Evolutionary conservation across 1,284 basidiomycete species (phyloP).

Genomic region (Cryptococcus sp.): DNA sequence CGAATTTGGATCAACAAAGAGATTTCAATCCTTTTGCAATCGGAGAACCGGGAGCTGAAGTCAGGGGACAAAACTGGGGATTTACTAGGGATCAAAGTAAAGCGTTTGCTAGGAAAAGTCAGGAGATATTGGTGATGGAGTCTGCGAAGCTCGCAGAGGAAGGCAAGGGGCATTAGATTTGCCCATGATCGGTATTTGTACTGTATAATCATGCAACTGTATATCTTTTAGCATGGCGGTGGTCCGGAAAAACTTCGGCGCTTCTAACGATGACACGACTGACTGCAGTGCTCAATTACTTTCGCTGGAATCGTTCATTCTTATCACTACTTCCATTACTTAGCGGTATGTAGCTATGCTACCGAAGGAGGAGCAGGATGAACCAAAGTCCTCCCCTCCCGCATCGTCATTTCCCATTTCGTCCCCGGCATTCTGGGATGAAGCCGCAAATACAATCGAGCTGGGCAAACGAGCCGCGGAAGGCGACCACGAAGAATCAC

Average conservation of each 20-base stretch:
- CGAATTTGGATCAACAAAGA: conserved; percentile 67
- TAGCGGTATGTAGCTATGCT: too few species aligned
- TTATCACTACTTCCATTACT: too few species aligned
- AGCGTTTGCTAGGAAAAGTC: conserved; percentile 42
- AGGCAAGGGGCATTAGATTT: too few species aligned
- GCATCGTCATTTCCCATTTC: conserved; percentile 31
- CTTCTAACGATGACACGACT: too few species aligned
- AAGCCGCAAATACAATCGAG: conserved; percentile 17
- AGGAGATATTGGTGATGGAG: conserved; percentile 32
- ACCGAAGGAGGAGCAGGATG: too few species aligned
- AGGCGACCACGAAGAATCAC: neutral
- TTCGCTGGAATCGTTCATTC: too few species aligned
- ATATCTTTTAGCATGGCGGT: too few species aligned
- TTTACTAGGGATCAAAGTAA: conserved; percentile 73
- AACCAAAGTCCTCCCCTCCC: neutral
- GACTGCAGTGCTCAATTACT: too few species aligned
- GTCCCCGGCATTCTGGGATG: conserved; percentile 34
- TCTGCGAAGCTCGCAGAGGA: too few species aligned
- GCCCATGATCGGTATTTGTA: too few species aligned
- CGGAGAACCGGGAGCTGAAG: conserved; percentile 77
- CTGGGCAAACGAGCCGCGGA: neutral
- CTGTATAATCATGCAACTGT: too few species aligned
- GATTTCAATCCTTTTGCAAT: conserved; percentile 91
- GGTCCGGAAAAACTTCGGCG: too few species aligned
- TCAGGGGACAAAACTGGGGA: conserved; percentile 69